Base-by-base conservation (phyloP, 2,329 filamentous ascomycete genomes). In the Byssothecium circinans region DNA sequence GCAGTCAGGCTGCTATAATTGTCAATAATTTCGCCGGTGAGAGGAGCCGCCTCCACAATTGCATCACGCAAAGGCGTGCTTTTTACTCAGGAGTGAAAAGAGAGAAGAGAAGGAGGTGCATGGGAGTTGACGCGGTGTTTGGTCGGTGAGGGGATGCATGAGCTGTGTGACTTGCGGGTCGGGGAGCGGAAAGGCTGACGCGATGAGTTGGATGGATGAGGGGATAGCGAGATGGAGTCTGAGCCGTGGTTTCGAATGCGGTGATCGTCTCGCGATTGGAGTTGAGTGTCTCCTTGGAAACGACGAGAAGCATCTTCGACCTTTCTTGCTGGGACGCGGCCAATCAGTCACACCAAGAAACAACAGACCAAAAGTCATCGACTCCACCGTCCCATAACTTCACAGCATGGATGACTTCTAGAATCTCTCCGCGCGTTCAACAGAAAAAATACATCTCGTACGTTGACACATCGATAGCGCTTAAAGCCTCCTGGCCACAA, bases 211-310 rank as follows among this genome's bases (percentile, higher is more conserved):
- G 11, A 27, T 7, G 11, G 25, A 27, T 6, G 25, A 11, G 25
- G 11, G 25, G 25, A 11, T 11, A 11, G 29, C 6, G 29, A 32
- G 29, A 32, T 10, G 23, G 23, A n/a, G 14, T 8, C 5, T 14
- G 29, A n/a, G 12, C 29, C 29, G 29, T 14, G 29, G 29, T 32
- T 32, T n/a, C 10, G 11, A 7, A 27, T 27, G 25, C 25, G 25
- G 11, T 11, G 25, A 32, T 32, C 29, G 29, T 32, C 29, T 32
- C 29, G 14, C 29, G 29, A 32, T 23, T n/a, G 18, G 19, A 14
- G 14, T 25, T n/a, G n/a, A n/a, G n/a, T 38, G 35, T 38, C 22
- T 38, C 35, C 35, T 38, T n/a, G 35, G 35, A 38, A 38, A 38
- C 35, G 12, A 22, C 18, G 18, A 38, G 19, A 32, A 32, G 29